Evolutionary conservation across 306 rosid species (phyloP).

Genomic region (Vigna nakashimae): DNA sequence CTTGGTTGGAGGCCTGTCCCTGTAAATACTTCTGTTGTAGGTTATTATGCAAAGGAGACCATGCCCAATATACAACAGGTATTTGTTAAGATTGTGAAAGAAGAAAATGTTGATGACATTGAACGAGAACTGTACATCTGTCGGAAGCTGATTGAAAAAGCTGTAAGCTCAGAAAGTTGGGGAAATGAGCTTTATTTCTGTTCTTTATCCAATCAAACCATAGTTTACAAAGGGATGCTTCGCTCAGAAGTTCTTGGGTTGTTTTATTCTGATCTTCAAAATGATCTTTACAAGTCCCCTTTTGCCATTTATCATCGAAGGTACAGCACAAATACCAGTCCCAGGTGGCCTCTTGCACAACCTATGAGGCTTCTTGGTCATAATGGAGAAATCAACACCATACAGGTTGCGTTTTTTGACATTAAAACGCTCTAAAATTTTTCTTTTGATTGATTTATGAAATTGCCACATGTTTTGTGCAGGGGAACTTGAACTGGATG

Average conservation of each 20-base stretch:
- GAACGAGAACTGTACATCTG: conserved; percentile 96
- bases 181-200: conserved; percentile 97
- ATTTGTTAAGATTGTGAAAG: conserved; percentile 85
- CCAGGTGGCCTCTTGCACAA: conserved; percentile 99
- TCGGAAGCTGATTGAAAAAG: conserved; percentile 93
- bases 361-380: conserved; percentile 99
- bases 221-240: conserved; percentile 99
- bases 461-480: conserved; percentile 38
- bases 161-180: conserved; percentile 86
- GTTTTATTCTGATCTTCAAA: conserved; percentile 92
- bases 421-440: conserved; percentile 37
- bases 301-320: conserved; percentile 99
- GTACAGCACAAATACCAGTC: conserved; percentile 98
- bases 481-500: conserved; percentile 99
- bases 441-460: conserved; percentile 38
- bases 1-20: conserved; percentile 99
- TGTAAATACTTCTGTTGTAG: conserved; percentile 86
- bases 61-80: conserved; percentile 97
- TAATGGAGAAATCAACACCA: conserved; percentile 96
- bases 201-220: conserved; percentile 95
- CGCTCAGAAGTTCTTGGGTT: conserved; percentile 96
- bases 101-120: conserved; percentile 93
- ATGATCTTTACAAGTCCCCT: conserved; percentile 82
- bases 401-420: conserved; percentile 73
- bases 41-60: conserved; percentile 90